Evolutionary conservation across 139 green algal genomes (phyloP), one percentile per base, ranked within the genome.

Genomic region (Micromonas pusilla): DNA sequence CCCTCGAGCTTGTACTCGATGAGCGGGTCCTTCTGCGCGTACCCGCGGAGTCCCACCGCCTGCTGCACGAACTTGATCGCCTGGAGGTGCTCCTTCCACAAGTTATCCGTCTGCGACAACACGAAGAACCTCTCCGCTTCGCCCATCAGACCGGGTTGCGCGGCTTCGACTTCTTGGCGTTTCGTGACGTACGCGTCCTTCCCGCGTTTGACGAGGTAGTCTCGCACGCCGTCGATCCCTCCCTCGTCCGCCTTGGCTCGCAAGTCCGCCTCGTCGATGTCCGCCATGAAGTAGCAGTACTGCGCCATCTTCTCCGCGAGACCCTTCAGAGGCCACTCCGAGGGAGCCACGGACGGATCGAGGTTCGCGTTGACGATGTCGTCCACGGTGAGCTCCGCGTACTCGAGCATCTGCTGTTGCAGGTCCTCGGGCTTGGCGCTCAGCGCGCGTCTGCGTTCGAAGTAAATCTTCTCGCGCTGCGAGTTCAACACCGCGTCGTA

Each of bases 1-100:
- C 92, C 96, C 86, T 99, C 95, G 26, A 99, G 87, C 88, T 99
- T 99, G 89, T 97, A 99, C 90, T 99, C 96, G 3, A 90, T 96
- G 32, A 99, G 88, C 0, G 96, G 96, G 84, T 99, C 96, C 60
- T 85, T 87, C 81, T 95, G 89, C 16, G 88, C 90, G 63, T 93
- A 95, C 21, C 93, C 93, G 6, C 92, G 86, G 77, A 98, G 86
- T 31, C 91, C 90, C 66, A 98, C 92, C 2, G 93, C 94, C 86
- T 96, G 91, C 86, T 98, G 95, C 78, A 98, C 72, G 84, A 98
- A 98, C 85, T 97, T 97, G 82, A 99, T 97, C 36, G 92, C 90
- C 87, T 94, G 85, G 65, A 98, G 85, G 81, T 98, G 94, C 83
- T 98, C 91, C 89, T 98, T 97, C 95, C 95, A 99, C 52, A 97